Evolutionary conservation across 2,329 filamentous ascomycete genomes (phyloP).

Genomic region (Aspergillus pseudotamarii): DNA sequence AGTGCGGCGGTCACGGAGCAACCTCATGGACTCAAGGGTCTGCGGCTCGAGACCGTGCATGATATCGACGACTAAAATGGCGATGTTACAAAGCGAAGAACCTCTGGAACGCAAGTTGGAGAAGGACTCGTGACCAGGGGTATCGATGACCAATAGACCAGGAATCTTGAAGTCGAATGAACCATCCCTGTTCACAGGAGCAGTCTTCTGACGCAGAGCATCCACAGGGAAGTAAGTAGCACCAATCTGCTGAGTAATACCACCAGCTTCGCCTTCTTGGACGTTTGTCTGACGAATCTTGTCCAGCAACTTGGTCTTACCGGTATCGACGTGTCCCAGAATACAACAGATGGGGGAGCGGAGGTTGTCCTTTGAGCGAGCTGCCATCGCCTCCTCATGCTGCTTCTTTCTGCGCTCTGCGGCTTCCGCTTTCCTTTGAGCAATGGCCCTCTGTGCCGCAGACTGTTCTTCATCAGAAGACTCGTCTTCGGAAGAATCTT

Average conservation of each 20-base stretch:
- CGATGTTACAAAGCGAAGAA: slow-evolving; percentile 98
- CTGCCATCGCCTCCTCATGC: slow-evolving; percentile 87
- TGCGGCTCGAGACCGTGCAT: slow-evolving; percentile 99
- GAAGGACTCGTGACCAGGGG: slow-evolving; percentile 99
- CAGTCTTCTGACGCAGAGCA: slow-evolving; percentile 87
- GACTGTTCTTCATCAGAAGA: slow-evolving; percentile 68
- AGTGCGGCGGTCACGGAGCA: slow-evolving; percentile 90
- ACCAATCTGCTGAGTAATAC: slow-evolving; percentile 99
- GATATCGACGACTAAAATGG: slow-evolving; percentile 97
- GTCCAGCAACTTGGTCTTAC: slow-evolving; percentile 98
- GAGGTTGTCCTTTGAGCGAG: slow-evolving; percentile 89
- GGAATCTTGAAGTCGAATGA: slow-evolving; percentile 96
- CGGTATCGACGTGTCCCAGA: slow-evolving; percentile 98
- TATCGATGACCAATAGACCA: slow-evolving; percentile 94
- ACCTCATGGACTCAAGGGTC: slow-evolving; percentile 93
- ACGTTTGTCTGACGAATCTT: slow-evolving; percentile 99
- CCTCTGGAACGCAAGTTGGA: slow-evolving; percentile 95
- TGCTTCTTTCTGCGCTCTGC: slow-evolving; percentile 86
- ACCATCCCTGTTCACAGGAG: slow-evolving; percentile 87
- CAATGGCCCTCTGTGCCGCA: slow-evolving; percentile 72
- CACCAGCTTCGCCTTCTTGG: slow-evolving; percentile 97
- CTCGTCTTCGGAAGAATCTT: slow-evolving; percentile 51
- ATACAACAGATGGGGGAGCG: slow-evolving; percentile 99
- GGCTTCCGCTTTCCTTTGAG: slow-evolving; percentile 82
- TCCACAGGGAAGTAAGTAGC: slow-evolving; percentile 98